Base-by-base conservation (phyloP, 2,329 filamentous ascomycete genomes). In the Phyllosticta citriasiana region DNA sequence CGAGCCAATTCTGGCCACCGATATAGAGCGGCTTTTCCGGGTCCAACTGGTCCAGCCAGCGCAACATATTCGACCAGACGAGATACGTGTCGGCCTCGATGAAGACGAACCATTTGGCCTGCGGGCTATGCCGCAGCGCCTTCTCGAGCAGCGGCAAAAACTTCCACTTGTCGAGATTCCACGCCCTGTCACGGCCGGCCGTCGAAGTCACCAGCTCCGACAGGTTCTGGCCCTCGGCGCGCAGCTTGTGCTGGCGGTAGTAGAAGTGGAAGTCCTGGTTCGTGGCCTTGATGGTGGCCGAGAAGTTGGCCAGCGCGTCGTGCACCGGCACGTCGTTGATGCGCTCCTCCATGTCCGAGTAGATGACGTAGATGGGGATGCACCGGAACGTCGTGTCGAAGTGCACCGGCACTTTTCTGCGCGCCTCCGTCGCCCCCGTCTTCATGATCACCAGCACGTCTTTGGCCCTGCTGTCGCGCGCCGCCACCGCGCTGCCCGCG, bases 131-230 rank as follows among this genome's bases (percentile, higher is more conserved):
- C 19, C 69, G 63, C 52, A 76, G 72, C 1, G 80, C 77, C 63
- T 79, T 75, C 63, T 80, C 78, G 6, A 80, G 77, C 73, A 83
- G 78, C 5, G 81, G 81, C 26, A 84, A 72, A 65, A 83, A 83
- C 69, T 84, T 84, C 80, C 80, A 84, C 66, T 83, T 83, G 65
- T 84, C 81, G 35, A 84, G 71, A 61, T 75, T 78, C 81, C 81
- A 83, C 10, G 53, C 58, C 26, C 55, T 24, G n/a, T 25, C n/a
- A 9, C 51, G 25, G 5, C 33, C 27, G 26, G 26, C 26, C 2
- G 6, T 50, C 12, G 14, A 10, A 16, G 24, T n/a, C 25, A 55
- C 27, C 54, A 30, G 14, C 74, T 74, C 19, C 71, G 68, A 24
- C 71, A 69, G 8, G 72, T 73, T 51, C 75, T 78, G 54, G 66